Evolutionary conservation across 208 protist species (phyloP).

Genomic region (Angomonas desouzai): DNA sequence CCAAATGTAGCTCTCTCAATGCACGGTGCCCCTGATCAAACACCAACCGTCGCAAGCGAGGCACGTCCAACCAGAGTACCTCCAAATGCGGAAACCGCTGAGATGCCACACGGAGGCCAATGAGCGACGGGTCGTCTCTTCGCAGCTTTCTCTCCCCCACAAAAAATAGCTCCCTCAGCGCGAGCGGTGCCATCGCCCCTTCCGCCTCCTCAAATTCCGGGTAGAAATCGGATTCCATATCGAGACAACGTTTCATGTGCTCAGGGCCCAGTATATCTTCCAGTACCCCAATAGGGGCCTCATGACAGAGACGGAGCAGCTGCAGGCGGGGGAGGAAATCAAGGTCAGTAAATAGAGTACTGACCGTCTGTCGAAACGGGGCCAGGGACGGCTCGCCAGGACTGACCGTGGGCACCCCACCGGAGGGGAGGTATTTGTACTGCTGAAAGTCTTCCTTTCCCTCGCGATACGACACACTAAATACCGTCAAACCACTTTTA

Average conservation of each 20-base stretch:
- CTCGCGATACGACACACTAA: conserved; percentile 19
- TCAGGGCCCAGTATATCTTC: neutral
- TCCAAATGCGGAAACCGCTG: conserved; percentile 28
- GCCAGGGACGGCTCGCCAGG: neutral
- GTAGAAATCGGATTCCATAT: neutral
- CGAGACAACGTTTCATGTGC: neutral
- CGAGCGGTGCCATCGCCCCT: neutral
- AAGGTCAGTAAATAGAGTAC: neutral
- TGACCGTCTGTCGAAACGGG: neutral
- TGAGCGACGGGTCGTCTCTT: conserved; percentile 1
- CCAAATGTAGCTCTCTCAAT: conserved; percentile 52
- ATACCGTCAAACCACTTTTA: conserved; percentile 21
- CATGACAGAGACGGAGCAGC: conserved; percentile 14
- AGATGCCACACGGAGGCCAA: conserved; percentile 17
- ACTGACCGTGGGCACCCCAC: too few relatives aligned
- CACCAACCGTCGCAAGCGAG: conserved; percentile 24
- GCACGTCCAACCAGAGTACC: conserved; percentile 53
- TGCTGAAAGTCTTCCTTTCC: neutral
- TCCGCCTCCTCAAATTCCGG: neutral
- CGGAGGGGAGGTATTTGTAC: neutral
- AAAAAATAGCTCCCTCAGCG: conserved; percentile 24
- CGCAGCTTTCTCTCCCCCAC: neutral
- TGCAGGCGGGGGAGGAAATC: conserved; percentile 9
- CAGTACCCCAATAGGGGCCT: conserved; percentile 4
- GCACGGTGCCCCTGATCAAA: conserved; percentile 9